Base-by-base conservation (phyloP, 2,329 filamentous ascomycete species). In the Trichophyton benhamiae region DNA sequence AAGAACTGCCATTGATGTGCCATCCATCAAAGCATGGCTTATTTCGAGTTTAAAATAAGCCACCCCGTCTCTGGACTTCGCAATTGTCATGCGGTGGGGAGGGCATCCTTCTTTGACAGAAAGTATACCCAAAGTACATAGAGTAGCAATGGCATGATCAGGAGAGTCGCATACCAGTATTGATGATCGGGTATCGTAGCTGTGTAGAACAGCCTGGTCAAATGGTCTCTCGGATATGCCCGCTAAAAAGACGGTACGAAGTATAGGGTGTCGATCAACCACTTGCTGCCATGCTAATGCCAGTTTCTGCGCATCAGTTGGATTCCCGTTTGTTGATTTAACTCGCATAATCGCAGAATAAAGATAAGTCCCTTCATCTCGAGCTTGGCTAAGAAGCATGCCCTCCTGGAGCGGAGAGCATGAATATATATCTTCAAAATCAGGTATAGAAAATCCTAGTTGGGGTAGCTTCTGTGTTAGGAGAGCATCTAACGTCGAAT, bases 231-330 rank as follows among this genome's bases (percentile, higher is more conserved):
- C 60, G 86, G 76, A 27, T 83, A 78, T 0, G 87, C 92, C 1
- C 82, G 77, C 2, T 83, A 71, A 67, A 96, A 96, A 65, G 82
- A 84, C 15, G 0, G 91, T 94, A n/a, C 90, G 80, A 9, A 96
- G 74, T 36, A 95, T 91, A 0, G 82, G 82, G 69, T 96, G 90
- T 30, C 89, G 80, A 25, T 71, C 64, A 2, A 83, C 73, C 76
- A 91, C 83, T 1, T 72, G 68, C 2, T 74, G 65, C 89, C 90
- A 96, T 60, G 82, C 81, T 0, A 67, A 44, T 13, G 38, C 38
- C 9, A 41, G 38, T 41, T 15, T 11, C 15, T 48, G 59, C 9
- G 49, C 44, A n/a, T 53, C 30, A 25, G 36, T 33, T 36, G 52
- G 46, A n/a, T 53, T 30, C 46, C 48, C 52, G 1, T 46, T 58